These are phyloP conservation scores for Cladophialophora yegresii DNA, from an alignment of 2,329 filamentous ascomycete species.

Conservation along the genomic window DNA sequence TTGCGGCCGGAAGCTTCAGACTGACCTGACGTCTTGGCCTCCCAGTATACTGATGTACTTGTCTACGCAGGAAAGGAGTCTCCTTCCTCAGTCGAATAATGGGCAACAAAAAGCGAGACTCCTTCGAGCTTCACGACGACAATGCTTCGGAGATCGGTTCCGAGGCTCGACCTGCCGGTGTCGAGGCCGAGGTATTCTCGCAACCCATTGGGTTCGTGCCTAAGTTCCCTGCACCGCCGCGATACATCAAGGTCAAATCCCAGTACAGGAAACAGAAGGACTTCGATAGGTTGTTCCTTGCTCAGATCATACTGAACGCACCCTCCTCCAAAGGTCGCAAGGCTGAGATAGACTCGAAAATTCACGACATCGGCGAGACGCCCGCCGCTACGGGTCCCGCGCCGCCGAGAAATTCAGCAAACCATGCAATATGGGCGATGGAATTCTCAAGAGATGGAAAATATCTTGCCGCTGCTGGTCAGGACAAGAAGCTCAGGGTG, in stretches of 20 bases:
- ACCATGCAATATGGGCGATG: conserved; percentile 82
- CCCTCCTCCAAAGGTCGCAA: conserved; percentile 43
- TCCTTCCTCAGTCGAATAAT: conserved; percentile 90
- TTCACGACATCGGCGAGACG: conserved; percentile 32
- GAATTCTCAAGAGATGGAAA: conserved; percentile 91
- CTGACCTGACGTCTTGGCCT: neutral
- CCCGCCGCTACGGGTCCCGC: conserved; percentile 35
- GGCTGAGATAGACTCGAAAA: conserved; percentile 39
- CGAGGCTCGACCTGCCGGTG: conserved; percentile 72
- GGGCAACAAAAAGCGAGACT: conserved; percentile 71
- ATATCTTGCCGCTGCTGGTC: conserved; percentile 88
- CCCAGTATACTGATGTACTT: conserved; percentile 11
- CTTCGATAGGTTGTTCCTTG: conserved; percentile 85
- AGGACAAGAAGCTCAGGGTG: conserved; percentile 80
- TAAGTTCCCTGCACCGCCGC: conserved; percentile 81
- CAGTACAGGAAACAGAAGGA: conserved; percentile 79
- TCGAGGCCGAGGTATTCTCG: conserved; percentile 79
- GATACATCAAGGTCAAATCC: conserved; percentile 82
- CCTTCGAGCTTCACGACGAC: conserved; percentile 48
- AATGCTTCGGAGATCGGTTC: conserved; percentile 69
- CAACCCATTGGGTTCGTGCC: conserved; percentile 81
- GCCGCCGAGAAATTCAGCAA: conserved; percentile 41
- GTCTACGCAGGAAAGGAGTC: conserved; percentile 68
- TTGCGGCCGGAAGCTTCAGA: conserved; percentile 1
- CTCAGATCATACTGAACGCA: conserved; percentile 78